Base-by-base conservation (phyloP, 106 monocot genomes). In the Dendrobium huoshanense region DNA sequence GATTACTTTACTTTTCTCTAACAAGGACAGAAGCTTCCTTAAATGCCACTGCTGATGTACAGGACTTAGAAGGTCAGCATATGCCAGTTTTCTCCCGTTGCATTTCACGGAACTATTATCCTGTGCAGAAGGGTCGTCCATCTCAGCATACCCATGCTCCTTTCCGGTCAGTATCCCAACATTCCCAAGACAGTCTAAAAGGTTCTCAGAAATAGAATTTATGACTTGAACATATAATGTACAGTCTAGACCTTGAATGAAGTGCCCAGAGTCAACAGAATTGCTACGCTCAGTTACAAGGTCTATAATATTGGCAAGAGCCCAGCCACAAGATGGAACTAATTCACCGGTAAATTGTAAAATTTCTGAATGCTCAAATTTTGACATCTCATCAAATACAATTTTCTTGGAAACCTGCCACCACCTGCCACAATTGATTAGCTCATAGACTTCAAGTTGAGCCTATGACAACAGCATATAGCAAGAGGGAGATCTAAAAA, bases 1-100 rank as follows among this genome's bases (percentile, higher is more conserved):
- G 77, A 6, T 29, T 43, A 48, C 24, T 85, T 22, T 49, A 49
- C 77, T 49, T 58, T 80, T 77, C 54, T 88, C 82, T 75, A 80
- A 41, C 78, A 81, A 47, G 72, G 81, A 75, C 64, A 89, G 41
- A 92, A 96, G 93, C 55, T 82, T 82, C 70, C 90, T 90, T 55
- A 96, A 83, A 84, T 92, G 88, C 92, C 92, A 96, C 65, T 94
- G 96, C 83, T 96, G 96, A 85, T 94, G 81, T 56, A 92, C 85
- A 80, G 92, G 87, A 77, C 86, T 90, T 43, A 96, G 82, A 78
- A 90, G 87, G 64, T 90, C 86, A 45, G 88, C 68, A 79, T 85
- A 88, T 61, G 85, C 79, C 47, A 79, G 80, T 70, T 78, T 80
- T 51, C 74, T 25, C 18, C 77, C 81, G 56, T 54, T 59, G 20